A percentile compares a stretch with the other conserved stretches of the same genome.
Evolutionary conservation across 2,329 filamentous ascomycete genomes (phyloP).

Genomic region (Xylariaceae sp.): DNA sequence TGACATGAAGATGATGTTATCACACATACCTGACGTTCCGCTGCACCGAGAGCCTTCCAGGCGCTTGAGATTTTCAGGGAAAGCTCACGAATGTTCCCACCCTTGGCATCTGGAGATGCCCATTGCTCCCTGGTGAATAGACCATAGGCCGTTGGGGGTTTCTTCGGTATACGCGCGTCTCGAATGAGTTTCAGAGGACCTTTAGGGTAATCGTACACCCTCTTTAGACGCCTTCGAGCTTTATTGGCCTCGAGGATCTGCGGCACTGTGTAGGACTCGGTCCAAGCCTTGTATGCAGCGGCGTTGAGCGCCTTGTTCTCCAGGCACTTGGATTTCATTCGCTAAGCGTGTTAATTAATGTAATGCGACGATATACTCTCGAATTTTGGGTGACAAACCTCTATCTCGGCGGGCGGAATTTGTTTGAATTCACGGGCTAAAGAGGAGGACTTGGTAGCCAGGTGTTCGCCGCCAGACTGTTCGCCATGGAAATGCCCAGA

Average conservation of each 20-base stretch:
- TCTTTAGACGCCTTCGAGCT: conserved; percentile 43
- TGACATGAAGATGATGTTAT: neutral
- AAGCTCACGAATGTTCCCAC: conserved; percentile 14
- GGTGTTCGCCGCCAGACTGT: conserved; percentile 13
- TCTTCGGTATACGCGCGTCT: conserved; percentile 48
- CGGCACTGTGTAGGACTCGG: conserved; percentile 40
- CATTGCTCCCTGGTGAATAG: conserved; percentile 40
- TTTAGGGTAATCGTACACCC: conserved; percentile 33
- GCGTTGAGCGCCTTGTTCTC: conserved; percentile 43
- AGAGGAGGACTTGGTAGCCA: conserved; percentile 25
- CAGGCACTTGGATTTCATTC: conserved; percentile 33
- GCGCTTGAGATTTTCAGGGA: conserved; percentile 31
- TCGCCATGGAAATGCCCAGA: conserved; percentile 39
- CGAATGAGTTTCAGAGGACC: conserved; percentile 31
- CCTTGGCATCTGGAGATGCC: conserved; percentile 28
- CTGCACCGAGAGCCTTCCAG: conserved; percentile 43
- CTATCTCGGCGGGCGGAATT: conserved; percentile 39
- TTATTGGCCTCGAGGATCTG: conserved; percentile 45
- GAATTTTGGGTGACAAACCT: conserved; percentile 38
- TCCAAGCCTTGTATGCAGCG: conserved; percentile 43
- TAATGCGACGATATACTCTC: neutral
- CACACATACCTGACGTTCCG: conserved; percentile 43
- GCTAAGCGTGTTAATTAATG: conserved; percentile 30
- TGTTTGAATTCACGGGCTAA: conserved; percentile 37
- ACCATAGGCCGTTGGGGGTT: conserved; percentile 32